A percentile compares a stretch with the other conserved stretches of the same genome.
Conservation (phyloP, 1,139 yeast genomes). For the Geotrichum siamense region DNA sequence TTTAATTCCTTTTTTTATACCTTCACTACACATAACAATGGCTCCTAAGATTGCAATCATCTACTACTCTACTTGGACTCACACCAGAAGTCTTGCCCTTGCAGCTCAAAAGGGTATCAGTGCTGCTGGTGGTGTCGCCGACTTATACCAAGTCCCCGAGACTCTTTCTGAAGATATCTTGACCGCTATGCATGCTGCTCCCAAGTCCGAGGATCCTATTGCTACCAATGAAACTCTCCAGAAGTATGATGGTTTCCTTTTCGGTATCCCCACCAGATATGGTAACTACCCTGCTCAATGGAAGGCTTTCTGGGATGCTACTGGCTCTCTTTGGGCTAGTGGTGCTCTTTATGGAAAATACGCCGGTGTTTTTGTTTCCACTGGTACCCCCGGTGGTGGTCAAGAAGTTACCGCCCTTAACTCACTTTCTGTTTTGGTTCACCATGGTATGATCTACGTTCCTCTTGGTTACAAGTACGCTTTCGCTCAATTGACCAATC, state of each 20-base stretch:
- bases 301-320: constrained; percentile 73
- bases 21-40: constrained; percentile 35
- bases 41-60: constrained; percentile 53
- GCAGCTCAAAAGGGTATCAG: constrained; percentile 64
- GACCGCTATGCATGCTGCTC: constrained; percentile 55
- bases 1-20: not conserved
- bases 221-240: constrained; percentile 53
- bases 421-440: constrained; percentile 59
- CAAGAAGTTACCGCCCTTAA: constrained; percentile 65
- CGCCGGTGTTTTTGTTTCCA: constrained; percentile 68
- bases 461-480: constrained; percentile 72
- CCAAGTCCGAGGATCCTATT: constrained; percentile 61
- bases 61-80: constrained; percentile 78
- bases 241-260: constrained; percentile 65
- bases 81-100: constrained; percentile 60
- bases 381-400: constrained; percentile 83
- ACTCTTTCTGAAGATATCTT: constrained; percentile 63
- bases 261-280: constrained; percentile 79
- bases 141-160: constrained; percentile 66
- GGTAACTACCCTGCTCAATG: constrained; percentile 80
- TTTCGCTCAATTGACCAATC: constrained; percentile 50
- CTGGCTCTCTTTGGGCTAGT: constrained; percentile 76
- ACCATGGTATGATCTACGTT: constrained; percentile 61
- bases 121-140: constrained; percentile 66
- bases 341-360: constrained; percentile 71